Percentiles rank a stretch among this genome's conserved stretches.
phyloP scores from a whole-genome alignment of 441 rosid genomes.

The Pelargonium australe region DNA sequence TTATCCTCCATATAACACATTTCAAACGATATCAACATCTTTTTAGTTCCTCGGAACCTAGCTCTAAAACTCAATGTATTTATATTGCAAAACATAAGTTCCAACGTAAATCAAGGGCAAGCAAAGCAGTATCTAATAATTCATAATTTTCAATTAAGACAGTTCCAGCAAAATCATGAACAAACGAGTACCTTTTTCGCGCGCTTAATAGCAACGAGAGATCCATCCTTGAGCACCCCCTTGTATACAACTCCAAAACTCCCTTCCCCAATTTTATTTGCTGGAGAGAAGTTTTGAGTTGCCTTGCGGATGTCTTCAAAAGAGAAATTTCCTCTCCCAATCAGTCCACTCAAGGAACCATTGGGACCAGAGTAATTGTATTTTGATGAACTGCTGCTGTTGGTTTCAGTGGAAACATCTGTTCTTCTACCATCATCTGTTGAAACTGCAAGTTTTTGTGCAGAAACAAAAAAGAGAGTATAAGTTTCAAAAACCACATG shows the following conservation, averaged over 20 bases:
- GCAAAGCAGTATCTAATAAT: too few species aligned
- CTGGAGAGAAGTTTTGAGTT: slow-evolving; percentile 67
- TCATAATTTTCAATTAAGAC: slow-evolving; percentile 10
- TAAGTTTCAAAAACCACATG: not conserved
- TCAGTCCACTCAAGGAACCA: slow-evolving; percentile 35
- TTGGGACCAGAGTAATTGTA: slow-evolving; percentile 25
- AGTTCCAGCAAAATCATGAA: not conserved
- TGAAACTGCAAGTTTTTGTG: slow-evolving; percentile 64
- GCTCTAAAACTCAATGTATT: not conserved
- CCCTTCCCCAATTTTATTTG: slow-evolving; percentile 84
- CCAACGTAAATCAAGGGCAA: not conserved
- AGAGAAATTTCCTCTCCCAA: slow-evolving; percentile 45
- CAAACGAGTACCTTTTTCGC: slow-evolving; percentile 48
- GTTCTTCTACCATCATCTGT: slow-evolving; percentile 39
- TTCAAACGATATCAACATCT: not conserved
- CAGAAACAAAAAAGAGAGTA: slow-evolving; percentile 18
- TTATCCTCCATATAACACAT: not conserved
- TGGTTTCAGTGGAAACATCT: slow-evolving; percentile 3
- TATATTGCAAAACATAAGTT: not conserved
- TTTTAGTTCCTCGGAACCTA: not conserved
- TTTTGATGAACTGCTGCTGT: slow-evolving; percentile 34
- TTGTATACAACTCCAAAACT: slow-evolving; percentile 89
- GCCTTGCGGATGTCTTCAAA: slow-evolving; percentile 59
- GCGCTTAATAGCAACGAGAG: slow-evolving; percentile 68
- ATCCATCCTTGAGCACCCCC: slow-evolving; percentile 73